Evolutionary conservation across 129 eudicot species (phyloP), one percentile per base, ranked within the genome.

Genomic region (Escallonia rubra): DNA sequence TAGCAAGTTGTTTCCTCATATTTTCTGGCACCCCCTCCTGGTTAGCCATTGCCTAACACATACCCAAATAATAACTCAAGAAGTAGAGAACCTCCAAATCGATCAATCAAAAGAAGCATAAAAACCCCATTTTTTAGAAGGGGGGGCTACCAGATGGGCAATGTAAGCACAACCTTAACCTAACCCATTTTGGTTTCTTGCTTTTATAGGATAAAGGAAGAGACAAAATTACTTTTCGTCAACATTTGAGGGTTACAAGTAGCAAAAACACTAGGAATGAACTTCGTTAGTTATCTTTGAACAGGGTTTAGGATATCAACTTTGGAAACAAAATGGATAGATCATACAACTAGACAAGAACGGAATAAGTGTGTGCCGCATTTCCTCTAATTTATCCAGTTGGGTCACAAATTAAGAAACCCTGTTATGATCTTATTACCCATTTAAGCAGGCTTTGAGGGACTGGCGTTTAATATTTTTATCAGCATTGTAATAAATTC

Each of bases 21-120:
- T 54, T 54, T n/a, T 54, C 59, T 54, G 59, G 59, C 59, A 54
- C 59, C n/a, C 59, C 14, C 59, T 54, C 59, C 7, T 54, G 23
- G 59, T n/a, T 13, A 54, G 13, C 59, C 59, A 54, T 54, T 54
- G n/a, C 59, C 59, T 54, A 54, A 54, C 3, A 54, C 59, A 54
- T 34, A 12, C 59, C 14, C 13, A 12, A 54, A 54, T 3, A 3
- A 2, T 54, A 54, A 54, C 0, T 8, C 23, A 54, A 54, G 13
- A 54, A 54, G 14, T 14, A 54, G 59, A 54, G 14, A 54, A 54
- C 59, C 59, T 11, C 34, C 59, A 54, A 23, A 54, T 3, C 59
- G 6, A 11, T 54, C 14, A 54, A 8, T 12, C 23, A 54, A 54
- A 54, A 8, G n/a, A 54, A 54, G 3, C 59, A 54, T 54, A 8